Percentiles rank a stretch among this genome's conserved stretches.
Evolutionary conservation across 805 yeast species (phyloP).

Genomic region (Candida parachauliodes): DNA sequence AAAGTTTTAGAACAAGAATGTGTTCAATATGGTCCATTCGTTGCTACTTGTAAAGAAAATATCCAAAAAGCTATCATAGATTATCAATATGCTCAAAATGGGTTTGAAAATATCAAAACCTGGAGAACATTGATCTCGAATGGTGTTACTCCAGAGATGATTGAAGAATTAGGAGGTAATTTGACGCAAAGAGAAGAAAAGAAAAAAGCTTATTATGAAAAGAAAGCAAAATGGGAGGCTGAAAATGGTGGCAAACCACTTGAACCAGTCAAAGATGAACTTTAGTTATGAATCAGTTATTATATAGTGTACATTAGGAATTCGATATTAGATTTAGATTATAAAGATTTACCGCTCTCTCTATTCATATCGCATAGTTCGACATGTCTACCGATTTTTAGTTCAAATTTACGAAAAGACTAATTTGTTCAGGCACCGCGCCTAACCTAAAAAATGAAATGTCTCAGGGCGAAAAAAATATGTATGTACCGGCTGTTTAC

Average conservation of each 20-base stretch:
- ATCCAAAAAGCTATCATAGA: conserved; percentile 69
- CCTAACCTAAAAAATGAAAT: too few relatives aligned
- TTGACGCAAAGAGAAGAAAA: conserved; percentile 25
- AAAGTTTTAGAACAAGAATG: conserved; percentile 67
- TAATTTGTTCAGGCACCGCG: too few relatives aligned
- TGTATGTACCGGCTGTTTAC: too few relatives aligned
- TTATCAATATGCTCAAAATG: conserved; percentile 65
- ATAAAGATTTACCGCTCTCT: too few relatives aligned
- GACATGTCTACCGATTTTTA: too few relatives aligned
- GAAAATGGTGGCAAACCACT: conserved; percentile 2
- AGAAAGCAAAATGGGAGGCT: conserved; percentile 5
- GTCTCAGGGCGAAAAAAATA: too few relatives aligned
- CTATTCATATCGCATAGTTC: too few relatives aligned
- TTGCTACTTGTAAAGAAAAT: conserved; percentile 63
- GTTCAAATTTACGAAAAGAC: too few relatives aligned
- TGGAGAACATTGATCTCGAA: conserved; percentile 52
- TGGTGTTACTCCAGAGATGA: conserved; percentile 42
- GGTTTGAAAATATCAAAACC: conserved; percentile 61
- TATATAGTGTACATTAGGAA: background rate
- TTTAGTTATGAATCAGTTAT: conserved; percentile 3
- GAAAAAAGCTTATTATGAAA: conserved; percentile 13
- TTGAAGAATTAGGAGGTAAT: conserved; percentile 34
- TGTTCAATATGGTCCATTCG: conserved; percentile 91
- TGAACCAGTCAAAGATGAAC: conserved; percentile 13
- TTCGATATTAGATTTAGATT: background rate